Percentiles rank a stretch among this genome's conserved stretches.
Evolutionary conservation across 768 basidiomycete genomes (phyloP).

Genomic region (Filobasidium floriforme): DNA sequence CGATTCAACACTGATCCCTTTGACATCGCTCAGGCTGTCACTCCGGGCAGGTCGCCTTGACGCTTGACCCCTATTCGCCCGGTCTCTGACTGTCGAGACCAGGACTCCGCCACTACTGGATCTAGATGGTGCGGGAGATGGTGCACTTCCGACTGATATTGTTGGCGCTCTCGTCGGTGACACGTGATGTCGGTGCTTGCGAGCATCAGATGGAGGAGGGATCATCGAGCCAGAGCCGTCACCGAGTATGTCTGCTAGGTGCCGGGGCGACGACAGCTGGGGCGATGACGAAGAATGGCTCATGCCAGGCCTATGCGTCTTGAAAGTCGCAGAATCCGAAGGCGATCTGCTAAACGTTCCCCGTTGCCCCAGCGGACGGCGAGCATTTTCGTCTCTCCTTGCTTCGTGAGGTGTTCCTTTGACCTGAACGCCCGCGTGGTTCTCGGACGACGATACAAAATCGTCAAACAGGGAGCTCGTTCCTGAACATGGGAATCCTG

Average conservation of each 20-base stretch:
- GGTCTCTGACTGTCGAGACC: constrained; percentile 34
- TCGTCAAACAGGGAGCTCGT: no score
- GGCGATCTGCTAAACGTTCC: neutral
- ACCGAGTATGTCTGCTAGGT: neutral
- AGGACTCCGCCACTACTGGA: constrained; percentile 26
- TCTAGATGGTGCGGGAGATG: neutral
- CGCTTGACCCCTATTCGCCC: constrained; percentile 16
- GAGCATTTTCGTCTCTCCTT: no score
- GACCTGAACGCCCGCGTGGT: no score
- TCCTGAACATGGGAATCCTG: no score
- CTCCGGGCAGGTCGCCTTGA: neutral
- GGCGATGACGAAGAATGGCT: neutral
- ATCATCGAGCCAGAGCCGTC: constrained; percentile 18
- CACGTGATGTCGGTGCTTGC: constrained; percentile 31
- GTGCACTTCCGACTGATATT: neutral
- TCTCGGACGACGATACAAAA: no score
- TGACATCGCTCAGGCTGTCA: neutral
- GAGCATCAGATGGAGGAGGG: constrained; percentile 36
- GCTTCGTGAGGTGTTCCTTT: no score
- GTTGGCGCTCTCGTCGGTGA: constrained; percentile 17
- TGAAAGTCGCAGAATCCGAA: neutral
- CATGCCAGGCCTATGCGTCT: neutral
- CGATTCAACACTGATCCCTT: constrained; percentile 14
- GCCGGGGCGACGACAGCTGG: neutral
- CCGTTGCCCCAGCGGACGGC: no score